Base-by-base conservation (phyloP, 352 stramenopile genomes). In the Phytophthora quininea region DNA sequence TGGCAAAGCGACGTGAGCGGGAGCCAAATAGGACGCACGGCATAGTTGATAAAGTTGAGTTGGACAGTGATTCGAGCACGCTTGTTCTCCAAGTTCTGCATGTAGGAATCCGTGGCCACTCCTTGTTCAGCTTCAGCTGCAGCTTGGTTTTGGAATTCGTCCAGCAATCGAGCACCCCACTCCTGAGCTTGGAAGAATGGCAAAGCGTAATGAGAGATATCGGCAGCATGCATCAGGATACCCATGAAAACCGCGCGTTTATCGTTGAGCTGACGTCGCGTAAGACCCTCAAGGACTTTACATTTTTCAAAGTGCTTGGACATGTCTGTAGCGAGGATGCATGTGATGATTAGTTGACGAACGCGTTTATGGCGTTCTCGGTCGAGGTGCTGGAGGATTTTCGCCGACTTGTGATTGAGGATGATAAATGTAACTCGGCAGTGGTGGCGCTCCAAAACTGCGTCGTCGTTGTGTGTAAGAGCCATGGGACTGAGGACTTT, bases 381-480 rank as follows among this genome's bases (percentile, higher is more conserved):
- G 45, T 87, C 72, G 4, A 90, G 54, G 50, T 92, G 73, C 37
- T 90, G 76, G 51, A 95, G 47, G 49, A 95, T 91, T 62, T 92
- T 88, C 37, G 76, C 82, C 8, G 82, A 87, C 62, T 87, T 85
- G 67, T 88, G 79, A 59, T 90, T 88, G 2, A 95, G 65, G 33
- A 93, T 90, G 43, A 89, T 86, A 54, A 90, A 93, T 15, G 86
- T 90, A 12, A 90, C 78, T 37, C 80, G 78, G 57, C 80, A 86
- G 54, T 96, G 87, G 45, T 95, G 87, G 35, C 90, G 89, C 65
- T 97, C 89, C 8, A 96, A 67, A 32, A 96, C 89, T 5, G 84
- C 82, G 30, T 90, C 74, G 62, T 97, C 86, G 54, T 95, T 93
- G 79, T 96, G 91, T 1, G 82, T 91, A 30, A 94, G 73, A 3